Conservation (phyloP, 306 rosid genomes). For the Trifolium repens region DNA sequence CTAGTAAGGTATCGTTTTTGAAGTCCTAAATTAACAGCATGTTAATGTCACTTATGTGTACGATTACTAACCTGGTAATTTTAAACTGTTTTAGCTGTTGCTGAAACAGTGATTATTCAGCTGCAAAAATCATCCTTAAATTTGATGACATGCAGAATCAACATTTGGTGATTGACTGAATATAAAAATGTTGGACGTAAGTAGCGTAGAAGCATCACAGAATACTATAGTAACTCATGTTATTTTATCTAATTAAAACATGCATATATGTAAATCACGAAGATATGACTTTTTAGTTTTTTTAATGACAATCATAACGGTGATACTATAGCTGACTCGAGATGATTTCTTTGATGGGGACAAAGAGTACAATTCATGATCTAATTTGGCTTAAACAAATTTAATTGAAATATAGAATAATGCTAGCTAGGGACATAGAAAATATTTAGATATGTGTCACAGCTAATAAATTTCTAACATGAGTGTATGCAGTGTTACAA, state of each 20-base stretch:
- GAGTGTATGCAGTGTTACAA: slow-evolving; percentile 4
- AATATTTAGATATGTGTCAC: slow-evolving; percentile 1
- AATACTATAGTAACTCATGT: background rate
- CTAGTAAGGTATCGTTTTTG: no score
- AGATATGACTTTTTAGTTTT: background rate
- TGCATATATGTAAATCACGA: background rate
- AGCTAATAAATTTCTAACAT: slow-evolving; percentile 26
- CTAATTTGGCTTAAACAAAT: slow-evolving; percentile 2
- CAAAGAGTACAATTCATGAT: slow-evolving; percentile 14
- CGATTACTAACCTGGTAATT: no score
- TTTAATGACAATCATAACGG: background rate
- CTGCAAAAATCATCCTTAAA: slow-evolving; percentile 22
- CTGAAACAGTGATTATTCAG: background rate
- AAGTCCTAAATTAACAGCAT: no score
- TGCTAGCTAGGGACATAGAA: background rate
- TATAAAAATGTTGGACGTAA: background rate
- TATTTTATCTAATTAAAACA: slow-evolving; percentile 23
- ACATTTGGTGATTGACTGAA: slow-evolving; percentile 11
- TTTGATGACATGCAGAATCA: slow-evolving; percentile 23
- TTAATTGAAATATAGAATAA: background rate
- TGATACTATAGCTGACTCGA: slow-evolving; percentile 23
- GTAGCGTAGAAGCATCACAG: slow-evolving; percentile 6
- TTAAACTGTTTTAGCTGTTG: slow-evolving; percentile 15
- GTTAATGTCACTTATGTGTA: no score
- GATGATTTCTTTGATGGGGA: slow-evolving; percentile 26